phyloP scores from a whole-genome alignment of 1,139 yeast species.

The Kurtzmaniella quercitrusa region DNA sequence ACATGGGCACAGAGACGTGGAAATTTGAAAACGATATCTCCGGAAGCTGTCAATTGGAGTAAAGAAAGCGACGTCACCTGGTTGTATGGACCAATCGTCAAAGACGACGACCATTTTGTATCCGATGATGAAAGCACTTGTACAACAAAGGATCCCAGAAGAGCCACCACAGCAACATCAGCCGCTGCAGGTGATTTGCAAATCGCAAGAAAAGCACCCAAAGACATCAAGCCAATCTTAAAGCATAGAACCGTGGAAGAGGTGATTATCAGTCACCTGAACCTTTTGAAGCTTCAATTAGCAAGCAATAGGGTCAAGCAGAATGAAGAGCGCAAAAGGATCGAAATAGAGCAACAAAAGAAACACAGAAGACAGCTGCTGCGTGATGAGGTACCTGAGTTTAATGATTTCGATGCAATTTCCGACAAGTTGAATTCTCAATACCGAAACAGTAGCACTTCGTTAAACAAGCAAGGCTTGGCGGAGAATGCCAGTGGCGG shows the following conservation, averaged over 20 bases:
- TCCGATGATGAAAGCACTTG: conserved; percentile 21
- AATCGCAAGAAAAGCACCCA: conserved; percentile 23
- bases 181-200: conserved; percentile 48
- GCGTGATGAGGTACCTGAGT: conserved; percentile 32
- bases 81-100: conserved; percentile 75
- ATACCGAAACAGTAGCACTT: conserved; percentile 19
- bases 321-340: conserved; percentile 11
- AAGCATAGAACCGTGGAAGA: conserved; percentile 80
- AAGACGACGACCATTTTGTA: conserved; percentile 34
- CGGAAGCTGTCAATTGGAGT: conserved; percentile 74
- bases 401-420: conserved; percentile 53
- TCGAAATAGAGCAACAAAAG: conserved; percentile 13
- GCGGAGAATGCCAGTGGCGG: background rate
- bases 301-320: conserved; percentile 36
- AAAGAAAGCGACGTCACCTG: conserved; percentile 79
- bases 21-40: conserved; percentile 62
- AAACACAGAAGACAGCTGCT: conserved; percentile 19
- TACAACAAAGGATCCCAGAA: conserved; percentile 15
- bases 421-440: conserved; percentile 61
- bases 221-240: conserved; percentile 58
- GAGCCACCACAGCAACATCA: conserved; percentile 32
- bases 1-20: conserved; percentile 81
- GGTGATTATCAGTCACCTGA: conserved; percentile 59
- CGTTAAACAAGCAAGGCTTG: background rate
- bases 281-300: conserved; percentile 44